A percentile compares a stretch with the other conserved stretches of the same genome.
phyloP scores from a whole-genome alignment of 2,329 filamentous ascomycete species.

The Simplicillium sp. region DNA sequence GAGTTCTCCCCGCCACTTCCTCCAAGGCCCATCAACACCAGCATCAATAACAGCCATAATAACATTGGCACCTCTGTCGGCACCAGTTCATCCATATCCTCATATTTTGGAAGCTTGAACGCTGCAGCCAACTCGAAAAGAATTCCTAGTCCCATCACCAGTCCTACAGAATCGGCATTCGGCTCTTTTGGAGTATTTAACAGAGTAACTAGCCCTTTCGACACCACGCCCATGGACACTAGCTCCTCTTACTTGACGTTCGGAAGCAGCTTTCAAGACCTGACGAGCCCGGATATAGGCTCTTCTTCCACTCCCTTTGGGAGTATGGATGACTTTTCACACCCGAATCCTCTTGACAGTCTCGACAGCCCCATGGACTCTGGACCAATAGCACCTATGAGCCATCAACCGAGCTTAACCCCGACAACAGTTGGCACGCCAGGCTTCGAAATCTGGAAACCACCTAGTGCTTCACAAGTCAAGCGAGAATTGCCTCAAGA shows the following conservation, averaged over 20 bases:
- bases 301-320: background rate
- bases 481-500: conserved; percentile 4
- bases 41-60: no score
- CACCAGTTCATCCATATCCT: conserved; percentile 16
- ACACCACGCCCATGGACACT: conserved; percentile 16
- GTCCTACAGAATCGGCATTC: conserved; percentile 21
- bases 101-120: conserved; percentile 21
- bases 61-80: conserved; percentile 15
- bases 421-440: background rate
- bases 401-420: conserved; percentile 13
- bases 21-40: conserved; percentile 20
- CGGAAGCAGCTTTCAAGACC: conserved; percentile 19
- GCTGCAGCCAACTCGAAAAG: conserved; percentile 13
- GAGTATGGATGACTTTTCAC: no score
- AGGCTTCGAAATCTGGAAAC: conserved; percentile 5
- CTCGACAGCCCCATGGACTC: conserved; percentile 2
- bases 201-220: conserved; percentile 21
- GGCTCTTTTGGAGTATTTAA: conserved; percentile 18
- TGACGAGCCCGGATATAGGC: conserved; percentile 16
- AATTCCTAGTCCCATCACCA: conserved; percentile 21
- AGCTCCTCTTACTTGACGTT: conserved; percentile 19
- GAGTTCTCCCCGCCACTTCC: conserved; percentile 24
- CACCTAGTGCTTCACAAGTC: background rate
- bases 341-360: background rate
- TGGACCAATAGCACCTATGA: conserved; percentile 5